Conservation (phyloP, 495 filamentous ascomycete genomes). For the Penicillium riverlandense region DNA sequence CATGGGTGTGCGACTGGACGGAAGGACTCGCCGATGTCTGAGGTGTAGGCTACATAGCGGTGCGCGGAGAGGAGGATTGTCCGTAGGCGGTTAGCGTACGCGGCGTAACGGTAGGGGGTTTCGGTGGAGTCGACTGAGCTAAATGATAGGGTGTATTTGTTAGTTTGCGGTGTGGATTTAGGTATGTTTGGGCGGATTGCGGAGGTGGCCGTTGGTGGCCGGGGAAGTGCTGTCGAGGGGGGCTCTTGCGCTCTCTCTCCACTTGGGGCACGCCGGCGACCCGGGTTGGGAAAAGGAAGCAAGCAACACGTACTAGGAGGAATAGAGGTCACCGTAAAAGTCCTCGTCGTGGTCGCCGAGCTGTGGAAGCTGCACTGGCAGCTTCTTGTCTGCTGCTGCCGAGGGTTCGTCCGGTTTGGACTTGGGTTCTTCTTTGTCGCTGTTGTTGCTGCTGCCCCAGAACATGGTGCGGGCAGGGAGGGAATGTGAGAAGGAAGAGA, state of each 20-base stretch:
- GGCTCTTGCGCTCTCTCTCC: neutral
- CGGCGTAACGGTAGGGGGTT: slow-evolving; percentile 80
- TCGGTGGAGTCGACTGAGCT: slow-evolving; percentile 80
- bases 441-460: slow-evolving; percentile 40
- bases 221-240: neutral
- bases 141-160: slow-evolving; percentile 9
- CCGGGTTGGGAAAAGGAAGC: neutral
- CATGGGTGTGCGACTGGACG: slow-evolving; percentile 83
- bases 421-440: slow-evolving; percentile 43
- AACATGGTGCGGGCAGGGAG: slow-evolving; percentile 19
- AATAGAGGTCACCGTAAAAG: slow-evolving; percentile 69
- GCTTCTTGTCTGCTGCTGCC: slow-evolving; percentile 49
- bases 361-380: slow-evolving; percentile 63
- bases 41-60: slow-evolving; percentile 96
- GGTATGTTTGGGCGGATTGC: neutral
- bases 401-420: slow-evolving; percentile 19
- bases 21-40: slow-evolving; percentile 95
- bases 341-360: slow-evolving; percentile 71
- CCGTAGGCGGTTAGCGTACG: slow-evolving; percentile 77
- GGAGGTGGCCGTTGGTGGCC: no score
- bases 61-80: slow-evolving; percentile 88
- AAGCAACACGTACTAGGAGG: slow-evolving; percentile 63
- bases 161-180: slow-evolving; percentile 2
- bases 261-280: neutral
- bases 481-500: neutral